These are phyloP conservation scores for Inga leiocalycina DNA, from an alignment of 306 rosid genomes.

Conservation along the genomic window DNA sequence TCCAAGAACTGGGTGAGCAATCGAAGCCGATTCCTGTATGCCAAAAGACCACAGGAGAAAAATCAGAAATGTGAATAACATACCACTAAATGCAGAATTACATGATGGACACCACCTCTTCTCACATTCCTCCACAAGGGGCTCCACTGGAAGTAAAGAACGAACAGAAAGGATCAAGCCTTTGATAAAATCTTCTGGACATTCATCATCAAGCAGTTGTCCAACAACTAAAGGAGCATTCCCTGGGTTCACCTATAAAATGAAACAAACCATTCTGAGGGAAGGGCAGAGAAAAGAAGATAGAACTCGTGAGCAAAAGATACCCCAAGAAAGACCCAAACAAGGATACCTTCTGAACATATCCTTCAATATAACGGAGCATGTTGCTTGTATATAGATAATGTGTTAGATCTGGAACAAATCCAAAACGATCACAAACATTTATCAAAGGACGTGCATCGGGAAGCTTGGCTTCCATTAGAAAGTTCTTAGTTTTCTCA, in stretches of 20 bases:
- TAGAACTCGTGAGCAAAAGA: constrained; percentile 19
- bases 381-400: constrained; percentile 92
- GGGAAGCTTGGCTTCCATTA: constrained; percentile 98
- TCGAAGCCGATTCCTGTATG: constrained; percentile 88
- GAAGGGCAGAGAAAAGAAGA: background rate
- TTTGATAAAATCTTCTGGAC: constrained; percentile 97
- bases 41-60: constrained; percentile 17
- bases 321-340: background rate
- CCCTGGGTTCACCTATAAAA: constrained; percentile 87
- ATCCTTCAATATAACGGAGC: constrained; percentile 99
- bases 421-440: constrained; percentile 98
- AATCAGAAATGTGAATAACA: constrained; percentile 21
- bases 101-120: constrained; percentile 69
- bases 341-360: constrained; percentile 89
- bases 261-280: background rate
- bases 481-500: constrained; percentile 92
- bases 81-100: constrained; percentile 11
- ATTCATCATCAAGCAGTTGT: constrained; percentile 95
- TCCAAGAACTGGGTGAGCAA: constrained; percentile 95
- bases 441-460: constrained; percentile 97
- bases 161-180: constrained; percentile 98
- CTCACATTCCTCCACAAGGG: constrained; percentile 99
- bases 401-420: constrained; percentile 98
- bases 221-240: constrained; percentile 99
- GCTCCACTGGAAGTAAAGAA: constrained; percentile 97